Conservation (phyloP, 768 basidiomycete species). For the Suillus cothurnatus region DNA sequence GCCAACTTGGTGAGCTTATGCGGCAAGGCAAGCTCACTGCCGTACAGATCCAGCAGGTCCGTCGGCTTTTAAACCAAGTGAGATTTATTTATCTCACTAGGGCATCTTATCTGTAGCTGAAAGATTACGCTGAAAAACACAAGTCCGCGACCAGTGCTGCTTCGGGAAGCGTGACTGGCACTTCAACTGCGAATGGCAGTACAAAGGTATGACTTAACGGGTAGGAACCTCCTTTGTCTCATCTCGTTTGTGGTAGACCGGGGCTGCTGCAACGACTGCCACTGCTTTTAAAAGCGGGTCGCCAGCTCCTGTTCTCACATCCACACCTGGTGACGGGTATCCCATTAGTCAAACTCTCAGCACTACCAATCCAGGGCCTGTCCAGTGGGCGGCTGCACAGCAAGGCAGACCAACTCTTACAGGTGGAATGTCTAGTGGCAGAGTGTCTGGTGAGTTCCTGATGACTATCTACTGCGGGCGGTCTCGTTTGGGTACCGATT, state of each 20-base stretch:
- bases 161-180: conserved; percentile 17
- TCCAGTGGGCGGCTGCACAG: conserved; percentile 55
- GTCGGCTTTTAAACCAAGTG: conserved; percentile 14
- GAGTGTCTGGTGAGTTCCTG: conserved; percentile 57
- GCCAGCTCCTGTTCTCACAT: conserved; percentile 40
- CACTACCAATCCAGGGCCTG: conserved; percentile 63
- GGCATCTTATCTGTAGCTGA: conserved; percentile 3
- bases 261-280: conserved; percentile 18
- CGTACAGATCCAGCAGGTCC: conserved; percentile 70
- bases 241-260: conserved; percentile 6
- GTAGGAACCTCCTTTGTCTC: conserved; percentile 4
- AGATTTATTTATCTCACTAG: conserved; percentile 7
- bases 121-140: conserved; percentile 38
- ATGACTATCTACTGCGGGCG: not conserved
- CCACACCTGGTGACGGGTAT: conserved; percentile 46
- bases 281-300: conserved; percentile 34
- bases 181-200: not conserved
- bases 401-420: conserved; percentile 74
- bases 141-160: conserved; percentile 36
- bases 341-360: conserved; percentile 67
- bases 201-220: conserved; percentile 3
- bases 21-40: conserved; percentile 78
- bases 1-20: conserved; percentile 61
- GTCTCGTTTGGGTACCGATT: not conserved
- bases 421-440: conserved; percentile 68